These are phyloP conservation scores for Corylus americana DNA, from an alignment of 306 rosid genomes.

Conservation along the genomic window DNA sequence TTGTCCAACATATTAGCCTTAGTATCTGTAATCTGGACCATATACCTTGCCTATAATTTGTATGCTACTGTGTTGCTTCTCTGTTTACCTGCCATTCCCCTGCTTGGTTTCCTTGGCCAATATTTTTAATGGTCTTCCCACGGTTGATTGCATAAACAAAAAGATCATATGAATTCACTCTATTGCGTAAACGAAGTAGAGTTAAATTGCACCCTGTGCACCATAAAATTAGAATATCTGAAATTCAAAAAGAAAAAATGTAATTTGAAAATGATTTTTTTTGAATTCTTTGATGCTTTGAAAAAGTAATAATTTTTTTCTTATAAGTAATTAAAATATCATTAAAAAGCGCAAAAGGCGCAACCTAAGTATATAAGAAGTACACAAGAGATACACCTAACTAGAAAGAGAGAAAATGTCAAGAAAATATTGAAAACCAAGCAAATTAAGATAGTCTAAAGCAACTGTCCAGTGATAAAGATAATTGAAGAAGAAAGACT, in stretches of 20 bases:
- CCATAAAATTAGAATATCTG: neutral
- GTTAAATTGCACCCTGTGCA: neutral
- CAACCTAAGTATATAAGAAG: too few species aligned
- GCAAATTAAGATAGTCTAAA: too few species aligned
- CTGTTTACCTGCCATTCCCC: neutral
- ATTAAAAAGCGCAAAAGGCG: too few species aligned
- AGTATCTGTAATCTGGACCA: neutral
- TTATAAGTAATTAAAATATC: too few species aligned
- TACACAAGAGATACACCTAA: too few species aligned
- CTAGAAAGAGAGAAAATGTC: too few species aligned
- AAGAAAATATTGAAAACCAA: too few species aligned
- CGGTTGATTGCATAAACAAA: neutral
- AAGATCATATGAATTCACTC: neutral
- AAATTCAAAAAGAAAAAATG: neutral
- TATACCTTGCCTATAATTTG: neutral
- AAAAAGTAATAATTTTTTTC: too few species aligned
- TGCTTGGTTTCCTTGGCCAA: neutral
- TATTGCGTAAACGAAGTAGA: neutral
- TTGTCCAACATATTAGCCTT: neutral
- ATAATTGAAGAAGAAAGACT: too few species aligned
- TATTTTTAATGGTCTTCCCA: neutral
- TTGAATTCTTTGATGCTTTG: neutral
- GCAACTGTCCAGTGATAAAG: too few species aligned
- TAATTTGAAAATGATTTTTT: neutral
- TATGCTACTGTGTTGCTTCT: neutral